Evolutionary conservation across 148 eudicot genomes (phyloP), one percentile per base, ranked within the genome.

Genomic region (Diospyros kaki): DNA sequence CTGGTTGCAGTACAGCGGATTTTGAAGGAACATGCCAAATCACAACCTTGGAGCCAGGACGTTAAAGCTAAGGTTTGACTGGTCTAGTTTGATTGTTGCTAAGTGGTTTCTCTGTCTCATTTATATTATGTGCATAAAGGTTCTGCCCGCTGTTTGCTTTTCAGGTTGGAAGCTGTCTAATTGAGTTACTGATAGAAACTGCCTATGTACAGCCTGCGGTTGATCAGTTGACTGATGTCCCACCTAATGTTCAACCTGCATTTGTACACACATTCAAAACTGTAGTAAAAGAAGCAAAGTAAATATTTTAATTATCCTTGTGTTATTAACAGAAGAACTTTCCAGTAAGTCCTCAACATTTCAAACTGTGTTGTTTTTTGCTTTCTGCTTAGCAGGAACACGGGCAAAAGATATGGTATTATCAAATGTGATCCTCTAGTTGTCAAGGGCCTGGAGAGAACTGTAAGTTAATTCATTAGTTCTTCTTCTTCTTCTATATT

Each of bases 241-340:
- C 89, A 68, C 96, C 96, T 76, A 90, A 95, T 77, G 73, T 95
- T 87, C 91, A 93, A 39, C 98, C 98, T 64, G 98, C 98, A 41
- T 95, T 95, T 83, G 64, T 79, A 67, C 98, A 94, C 83, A 77
- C 84, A 18, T 76, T 80, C 52, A 84, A 48, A 78, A 88, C 86
- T 85, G 74, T 86, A 67, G 76, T 75, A 43, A 84, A 78, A 79
- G 90, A 85, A 9, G 60, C 73, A 69, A 87, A 82, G 98, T 91
- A 83, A 82, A 72, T 70, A 77, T 28, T 46, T 46, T 15, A 43
- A 64, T 68, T 61, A 63, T 64, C 56, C 41, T 58, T 40, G 5
- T 48, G 68, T 41, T 61, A 15, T 75, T 44, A 14, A 38, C 64
- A 65, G 40, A 44, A 28, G 41, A 39, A 64, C 5, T n/a, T 71